Evolutionary conservation across 148 eudicot genomes (phyloP).

Genomic region (Diospyros kaki): DNA sequence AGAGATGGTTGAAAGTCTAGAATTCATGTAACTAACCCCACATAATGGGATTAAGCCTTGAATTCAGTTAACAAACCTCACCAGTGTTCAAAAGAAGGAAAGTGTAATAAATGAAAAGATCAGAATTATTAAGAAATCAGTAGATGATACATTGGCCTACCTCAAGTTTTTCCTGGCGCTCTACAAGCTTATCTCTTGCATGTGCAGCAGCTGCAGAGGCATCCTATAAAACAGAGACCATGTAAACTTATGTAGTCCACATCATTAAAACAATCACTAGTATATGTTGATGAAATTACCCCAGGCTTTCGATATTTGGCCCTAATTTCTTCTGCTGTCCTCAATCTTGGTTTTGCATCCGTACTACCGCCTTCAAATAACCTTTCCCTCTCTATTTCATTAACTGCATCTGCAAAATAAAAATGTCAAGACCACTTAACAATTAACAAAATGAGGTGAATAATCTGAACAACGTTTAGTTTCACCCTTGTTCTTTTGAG

Average conservation of each 20-base stretch:
- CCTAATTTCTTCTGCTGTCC: slow-evolving; percentile 85
- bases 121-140: neutral
- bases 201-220: slow-evolving; percentile 68
- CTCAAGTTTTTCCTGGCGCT: slow-evolving; percentile 91
- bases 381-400: slow-evolving; percentile 57
- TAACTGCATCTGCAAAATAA: slow-evolving; percentile 34
- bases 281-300: slow-evolving; percentile 26
- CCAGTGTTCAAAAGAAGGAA: neutral
- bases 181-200: slow-evolving; percentile 85
- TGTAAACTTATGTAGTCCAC: slow-evolving; percentile 14
- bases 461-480: slow-evolving; percentile 41
- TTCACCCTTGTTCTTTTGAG: slow-evolving; percentile 28
- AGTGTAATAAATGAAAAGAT: slow-evolving; percentile 1
- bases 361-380: slow-evolving; percentile 74
- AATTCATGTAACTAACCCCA: too few species aligned
- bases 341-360: slow-evolving; percentile 55
- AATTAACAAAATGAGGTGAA: neutral
- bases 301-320: slow-evolving; percentile 75
- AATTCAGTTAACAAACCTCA: neutral
- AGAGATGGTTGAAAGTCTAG: too few species aligned
- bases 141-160: slow-evolving; percentile 26
- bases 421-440: slow-evolving; percentile 15
- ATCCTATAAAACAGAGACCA: slow-evolving; percentile 49
- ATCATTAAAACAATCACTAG: slow-evolving; percentile 2
- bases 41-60: too few species aligned